phyloP scores from a whole-genome alignment of 2,329 filamentous ascomycete genomes.

The Aaosphaeria arxii region DNA sequence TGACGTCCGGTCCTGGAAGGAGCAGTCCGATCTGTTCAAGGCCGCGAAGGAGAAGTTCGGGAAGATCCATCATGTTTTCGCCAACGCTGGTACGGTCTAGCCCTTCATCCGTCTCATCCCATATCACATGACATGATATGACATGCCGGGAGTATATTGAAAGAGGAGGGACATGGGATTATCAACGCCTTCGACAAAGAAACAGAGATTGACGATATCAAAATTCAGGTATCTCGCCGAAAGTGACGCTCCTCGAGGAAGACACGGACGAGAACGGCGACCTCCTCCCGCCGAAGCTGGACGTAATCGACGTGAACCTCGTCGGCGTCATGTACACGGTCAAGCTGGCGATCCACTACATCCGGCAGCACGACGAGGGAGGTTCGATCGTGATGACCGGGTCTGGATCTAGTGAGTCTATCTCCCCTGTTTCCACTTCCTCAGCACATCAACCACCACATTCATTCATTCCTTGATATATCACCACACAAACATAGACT shows the following conservation, averaged over 20 bases:
- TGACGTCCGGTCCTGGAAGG: conserved; percentile 47
- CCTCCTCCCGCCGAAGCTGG: conserved; percentile 20
- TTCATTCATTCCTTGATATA: not conserved
- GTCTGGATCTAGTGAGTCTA: conserved; percentile 20
- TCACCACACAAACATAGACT: not conserved
- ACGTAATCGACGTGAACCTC: conserved; percentile 27
- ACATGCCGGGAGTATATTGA: not conserved
- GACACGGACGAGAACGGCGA: conserved; percentile 27
- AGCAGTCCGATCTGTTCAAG: conserved; percentile 53
- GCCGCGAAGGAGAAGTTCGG: conserved; percentile 42
- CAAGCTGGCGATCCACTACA: conserved; percentile 25
- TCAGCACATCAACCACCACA: not conserved
- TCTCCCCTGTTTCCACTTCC: not conserved
- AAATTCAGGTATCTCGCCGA: conserved; percentile 15
- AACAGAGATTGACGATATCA: not conserved
- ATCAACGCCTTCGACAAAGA: no score
- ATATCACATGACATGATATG: not conserved
- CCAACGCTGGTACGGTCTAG: conserved; percentile 26
- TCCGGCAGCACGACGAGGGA: conserved; percentile 20
- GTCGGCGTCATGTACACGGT: conserved; percentile 26
- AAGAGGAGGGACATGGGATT: not conserved
- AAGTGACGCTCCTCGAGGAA: conserved; percentile 21
- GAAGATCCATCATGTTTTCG: conserved; percentile 46
- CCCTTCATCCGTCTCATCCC: not conserved
- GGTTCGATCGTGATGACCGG: conserved; percentile 32